Conservation (phyloP, 495 filamentous ascomycete species). For the Melanomma pulvis-pyrius region DNA sequence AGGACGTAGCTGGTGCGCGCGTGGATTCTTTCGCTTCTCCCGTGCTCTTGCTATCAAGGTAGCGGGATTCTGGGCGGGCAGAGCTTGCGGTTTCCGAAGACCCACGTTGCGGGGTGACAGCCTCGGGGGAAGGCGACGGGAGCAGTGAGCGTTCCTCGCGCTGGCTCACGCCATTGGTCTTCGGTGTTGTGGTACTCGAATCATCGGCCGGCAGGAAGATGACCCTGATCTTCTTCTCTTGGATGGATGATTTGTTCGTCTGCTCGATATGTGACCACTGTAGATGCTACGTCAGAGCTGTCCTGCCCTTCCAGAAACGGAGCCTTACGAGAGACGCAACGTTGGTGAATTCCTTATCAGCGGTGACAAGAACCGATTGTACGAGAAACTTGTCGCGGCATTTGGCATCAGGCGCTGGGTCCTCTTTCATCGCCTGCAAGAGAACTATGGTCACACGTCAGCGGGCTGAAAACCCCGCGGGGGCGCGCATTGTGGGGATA, state of each 20-base stretch:
- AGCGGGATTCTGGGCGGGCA: slow-evolving; percentile 40
- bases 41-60: slow-evolving; percentile 39
- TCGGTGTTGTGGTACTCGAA: slow-evolving; percentile 47
- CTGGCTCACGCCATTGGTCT: slow-evolving; percentile 54
- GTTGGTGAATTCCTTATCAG: slow-evolving; percentile 79
- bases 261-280: slow-evolving; percentile 79
- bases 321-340: slow-evolving; percentile 74
- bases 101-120: slow-evolving; percentile 42
- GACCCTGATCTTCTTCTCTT: slow-evolving; percentile 97
- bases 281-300: slow-evolving; percentile 39
- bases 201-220: slow-evolving; percentile 69
- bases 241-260: slow-evolving; percentile 72
- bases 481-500: slow-evolving; percentile 38
- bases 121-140: slow-evolving; percentile 41
- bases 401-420: slow-evolving; percentile 79
- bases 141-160: slow-evolving; percentile 35
- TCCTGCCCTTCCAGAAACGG: not conserved
- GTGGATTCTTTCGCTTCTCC: slow-evolving; percentile 40
- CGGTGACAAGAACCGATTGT: slow-evolving; percentile 83
- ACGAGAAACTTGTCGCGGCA: slow-evolving; percentile 99
- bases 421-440: slow-evolving; percentile 95
- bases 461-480: slow-evolving; percentile 32
- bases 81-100: slow-evolving; percentile 36
- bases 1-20: slow-evolving; percentile 31
- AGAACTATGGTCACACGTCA: slow-evolving; percentile 63